Evolutionary conservation across 345 rosid species (phyloP), one percentile per base, ranked within the genome.

Genomic region (Schrenkiella parvula): DNA sequence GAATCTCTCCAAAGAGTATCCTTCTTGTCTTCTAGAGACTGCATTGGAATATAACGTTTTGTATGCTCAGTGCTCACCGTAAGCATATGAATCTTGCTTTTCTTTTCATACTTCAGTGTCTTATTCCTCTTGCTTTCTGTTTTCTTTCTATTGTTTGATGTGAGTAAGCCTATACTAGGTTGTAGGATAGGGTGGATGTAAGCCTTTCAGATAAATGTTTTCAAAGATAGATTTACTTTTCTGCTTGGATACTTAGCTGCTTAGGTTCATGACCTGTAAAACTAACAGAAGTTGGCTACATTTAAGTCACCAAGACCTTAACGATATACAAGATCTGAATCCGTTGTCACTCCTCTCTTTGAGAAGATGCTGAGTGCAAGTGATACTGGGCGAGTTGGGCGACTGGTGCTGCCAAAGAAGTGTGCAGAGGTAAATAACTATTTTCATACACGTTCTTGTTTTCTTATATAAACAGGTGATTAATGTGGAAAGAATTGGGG

Each of bases 301-400:
- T 38, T 22, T 9, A 67, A 41, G 47, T 64, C 73, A 21, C 52
- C 41, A 5, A 26, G 78, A 78, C 88, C 98, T 95, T 95, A 79
- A 89, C 87, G 31, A 73, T 69, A 25, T 79, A 35, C 12, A 80
- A 95, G 99, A 75, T 81, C 99, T 59, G 85, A 89, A 80, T 84
- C 90, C 61, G 78, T 83, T 38, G 89, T 87, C 64, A 89, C 87
- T 73, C 95, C 93, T 71, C 81, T 95, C 76, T 95, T 95, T 51
- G 98, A 95, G 87, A 95, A 95, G 85, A 87, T 85, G 84, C 80
- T 95, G 80, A 95, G 98, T 85, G 95, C 88, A 53, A 95, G 93
- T 76, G 99, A 95, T 88, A 87, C 98, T 29, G 98, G 98, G 47
- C 82, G 84, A 78, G 81, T 86, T 72, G 99, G 98, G 61, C 92